These are phyloP conservation scores for Aspergillus fumigatus DNA, from an alignment of 2,329 filamentous ascomycete species.

Conservation along the genomic window DNA sequence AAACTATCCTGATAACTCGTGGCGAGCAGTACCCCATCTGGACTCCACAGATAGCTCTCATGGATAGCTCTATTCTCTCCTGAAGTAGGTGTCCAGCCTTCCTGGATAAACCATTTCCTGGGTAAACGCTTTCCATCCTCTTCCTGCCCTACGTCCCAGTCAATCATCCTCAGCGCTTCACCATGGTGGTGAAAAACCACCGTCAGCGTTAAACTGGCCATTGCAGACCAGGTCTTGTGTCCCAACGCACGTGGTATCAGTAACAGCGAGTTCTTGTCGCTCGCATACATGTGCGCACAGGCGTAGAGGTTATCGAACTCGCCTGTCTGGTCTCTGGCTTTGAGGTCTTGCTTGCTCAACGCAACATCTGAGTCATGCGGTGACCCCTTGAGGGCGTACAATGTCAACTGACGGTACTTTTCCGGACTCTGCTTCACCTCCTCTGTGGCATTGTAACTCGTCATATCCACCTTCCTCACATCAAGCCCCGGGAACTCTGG, in stretches of 20 bases:
- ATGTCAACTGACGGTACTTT: constrained; percentile 41
- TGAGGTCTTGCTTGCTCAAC: constrained; percentile 14
- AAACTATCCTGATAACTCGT: constrained; percentile 50
- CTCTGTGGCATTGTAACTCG: constrained; percentile 38
- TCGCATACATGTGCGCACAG: constrained; percentile 55
- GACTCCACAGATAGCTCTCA: constrained; percentile 44
- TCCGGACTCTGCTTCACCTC: constrained; percentile 25
- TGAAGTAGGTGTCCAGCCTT: constrained; percentile 44
- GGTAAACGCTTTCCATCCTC: constrained; percentile 17
- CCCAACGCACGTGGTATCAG: constrained; percentile 49
- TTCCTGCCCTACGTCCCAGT: constrained; percentile 22
- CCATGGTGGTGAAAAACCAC: constrained; percentile 45
- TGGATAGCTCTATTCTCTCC: constrained; percentile 44
- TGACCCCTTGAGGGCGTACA: constrained; percentile 44
- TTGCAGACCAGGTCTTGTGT: constrained; percentile 35
- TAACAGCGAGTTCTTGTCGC: constrained; percentile 53
- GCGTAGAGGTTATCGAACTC: constrained; percentile 51
- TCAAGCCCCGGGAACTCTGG: constrained; percentile 41
- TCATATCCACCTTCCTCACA: constrained; percentile 51
- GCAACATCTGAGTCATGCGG: constrained; percentile 22
- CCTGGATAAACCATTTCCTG: constrained; percentile 47
- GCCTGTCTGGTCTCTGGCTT: constrained; percentile 24
- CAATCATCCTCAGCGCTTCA: constrained; percentile 39
- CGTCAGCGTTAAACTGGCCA: constrained; percentile 47
- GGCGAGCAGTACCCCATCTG: constrained; percentile 42